A percentile compares a stretch with the other conserved stretches of the same genome.
phyloP scores from a whole-genome alignment of 2,329 filamentous ascomycete genomes.

The Emergomyces orientalis region DNA sequence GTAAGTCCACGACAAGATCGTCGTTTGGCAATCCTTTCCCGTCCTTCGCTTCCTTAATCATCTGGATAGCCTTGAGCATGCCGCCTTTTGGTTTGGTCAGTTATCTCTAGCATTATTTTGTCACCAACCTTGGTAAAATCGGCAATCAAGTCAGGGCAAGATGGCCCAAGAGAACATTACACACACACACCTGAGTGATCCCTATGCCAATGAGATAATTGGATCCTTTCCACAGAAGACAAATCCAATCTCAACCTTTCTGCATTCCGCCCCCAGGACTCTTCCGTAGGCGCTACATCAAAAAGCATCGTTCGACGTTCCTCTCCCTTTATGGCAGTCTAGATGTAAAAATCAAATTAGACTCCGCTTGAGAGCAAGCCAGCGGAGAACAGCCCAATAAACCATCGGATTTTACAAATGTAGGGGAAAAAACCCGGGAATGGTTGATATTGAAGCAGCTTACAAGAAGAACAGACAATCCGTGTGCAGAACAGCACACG shows the following conservation, averaged over 20 bases:
- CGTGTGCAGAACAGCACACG: slow-evolving; percentile 48
- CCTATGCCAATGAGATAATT: slow-evolving; percentile 48
- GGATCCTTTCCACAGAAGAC: slow-evolving; percentile 38
- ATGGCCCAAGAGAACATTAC: no score
- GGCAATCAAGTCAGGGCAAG: background rate
- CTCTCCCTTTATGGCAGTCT: slow-evolving; percentile 42
- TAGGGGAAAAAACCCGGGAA: background rate
- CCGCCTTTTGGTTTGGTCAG: slow-evolving; percentile 28
- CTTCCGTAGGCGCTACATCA: slow-evolving; percentile 46
- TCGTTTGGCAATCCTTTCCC: slow-evolving; percentile 14
- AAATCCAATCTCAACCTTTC: slow-evolving; percentile 37
- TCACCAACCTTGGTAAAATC: background rate
- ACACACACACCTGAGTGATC: slow-evolving; percentile 42
- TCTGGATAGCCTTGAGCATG: slow-evolving; percentile 40
- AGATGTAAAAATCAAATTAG: background rate
- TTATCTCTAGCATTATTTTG: background rate
- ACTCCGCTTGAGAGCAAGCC: no score
- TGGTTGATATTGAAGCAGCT: slow-evolving; percentile 14
- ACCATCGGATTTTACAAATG: background rate
- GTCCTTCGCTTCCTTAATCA: slow-evolving; percentile 38
- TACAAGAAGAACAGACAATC: slow-evolving; percentile 45
- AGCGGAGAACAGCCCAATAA: background rate
- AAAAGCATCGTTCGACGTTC: slow-evolving; percentile 43
- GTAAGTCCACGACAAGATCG: slow-evolving; percentile 41
- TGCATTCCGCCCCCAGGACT: slow-evolving; percentile 43